These are phyloP conservation scores for Trifolium dubium DNA, from an alignment of 306 rosid species.

Conservation along the genomic window DNA sequence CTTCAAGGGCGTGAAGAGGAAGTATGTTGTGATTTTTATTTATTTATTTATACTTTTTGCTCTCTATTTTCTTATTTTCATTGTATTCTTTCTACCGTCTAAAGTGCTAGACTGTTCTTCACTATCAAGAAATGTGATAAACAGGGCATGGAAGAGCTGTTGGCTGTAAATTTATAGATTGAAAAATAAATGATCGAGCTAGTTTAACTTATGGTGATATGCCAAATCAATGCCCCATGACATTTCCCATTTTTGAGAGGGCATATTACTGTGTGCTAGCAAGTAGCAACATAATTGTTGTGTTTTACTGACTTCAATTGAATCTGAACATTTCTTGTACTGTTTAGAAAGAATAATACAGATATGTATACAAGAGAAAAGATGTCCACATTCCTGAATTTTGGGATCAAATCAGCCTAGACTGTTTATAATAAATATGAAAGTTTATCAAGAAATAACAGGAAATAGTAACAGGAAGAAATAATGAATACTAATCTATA, in stretches of 20 bases:
- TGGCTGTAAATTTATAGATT: neutral
- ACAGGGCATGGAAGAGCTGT: neutral
- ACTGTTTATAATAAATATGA: neutral
- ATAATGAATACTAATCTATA: neutral
- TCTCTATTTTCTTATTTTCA: conserved; percentile 27
- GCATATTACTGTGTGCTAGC: neutral
- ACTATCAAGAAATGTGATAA: conserved; percentile 14
- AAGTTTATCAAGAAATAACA: neutral
- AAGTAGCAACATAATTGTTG: neutral
- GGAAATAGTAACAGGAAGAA: neutral
- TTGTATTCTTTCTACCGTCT: conserved; percentile 22
- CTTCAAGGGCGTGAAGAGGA: conserved; percentile 91
- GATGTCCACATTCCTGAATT: neutral
- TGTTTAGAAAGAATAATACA: neutral
- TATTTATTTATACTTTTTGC: neutral
- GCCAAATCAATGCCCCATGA: neutral
- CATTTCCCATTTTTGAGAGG: neutral
- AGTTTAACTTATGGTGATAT: neutral
- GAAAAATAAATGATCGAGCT: neutral
- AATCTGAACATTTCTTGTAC: conserved; percentile 4
- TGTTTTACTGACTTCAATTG: neutral
- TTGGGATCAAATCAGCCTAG: neutral
- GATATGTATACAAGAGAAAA: neutral
- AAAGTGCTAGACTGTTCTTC: conserved; percentile 15
- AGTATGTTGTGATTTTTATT: conserved; percentile 52